phyloP scores from a whole-genome alignment of 2,329 filamentous ascomycete genomes.

The Hypoxylon sp. region DNA sequence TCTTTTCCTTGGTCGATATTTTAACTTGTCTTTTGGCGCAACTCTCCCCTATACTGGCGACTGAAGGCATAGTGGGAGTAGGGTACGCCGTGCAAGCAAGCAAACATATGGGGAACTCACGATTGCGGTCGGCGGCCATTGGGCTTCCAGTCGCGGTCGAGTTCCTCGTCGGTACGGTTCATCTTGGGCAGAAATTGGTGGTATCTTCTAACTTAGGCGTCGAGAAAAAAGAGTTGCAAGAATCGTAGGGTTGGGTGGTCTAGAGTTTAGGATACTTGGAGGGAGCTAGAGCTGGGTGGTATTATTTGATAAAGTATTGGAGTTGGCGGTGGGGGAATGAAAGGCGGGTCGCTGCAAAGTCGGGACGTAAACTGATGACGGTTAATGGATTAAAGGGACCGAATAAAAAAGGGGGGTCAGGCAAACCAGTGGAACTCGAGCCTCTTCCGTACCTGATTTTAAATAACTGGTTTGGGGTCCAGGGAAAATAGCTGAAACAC shows the following conservation, averaged over 20 bases:
- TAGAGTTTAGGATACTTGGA: constrained; percentile 19
- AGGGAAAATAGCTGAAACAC: constrained; percentile 18
- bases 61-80: constrained; percentile 67
- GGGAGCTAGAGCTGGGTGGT: constrained; percentile 39
- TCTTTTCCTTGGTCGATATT: not conserved
- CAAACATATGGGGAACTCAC: constrained; percentile 73
- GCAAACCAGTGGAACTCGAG: constrained; percentile 45
- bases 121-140: constrained; percentile 84
- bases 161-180: constrained; percentile 73
- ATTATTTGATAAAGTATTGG: constrained; percentile 42
- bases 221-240: constrained; percentile 16
- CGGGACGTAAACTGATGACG: constrained; percentile 40
- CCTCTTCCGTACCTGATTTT: constrained; percentile 34
- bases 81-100: constrained; percentile 73
- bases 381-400: constrained; percentile 38
- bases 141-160: constrained; percentile 85
- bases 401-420: constrained; percentile 47
- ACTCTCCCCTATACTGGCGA: constrained; percentile 3
- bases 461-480: constrained; percentile 1
- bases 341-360: constrained; percentile 41
- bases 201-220: constrained; percentile 32
- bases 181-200: constrained; percentile 48
- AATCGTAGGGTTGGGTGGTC: constrained; percentile 22
- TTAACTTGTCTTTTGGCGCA: not conserved
- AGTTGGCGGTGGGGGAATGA: constrained; percentile 43